Percentiles rank a stretch among this genome's conserved stretches.
Conservation (phyloP, 2,329 filamentous ascomycete genomes). For the Boeremia lycopersici region DNA sequence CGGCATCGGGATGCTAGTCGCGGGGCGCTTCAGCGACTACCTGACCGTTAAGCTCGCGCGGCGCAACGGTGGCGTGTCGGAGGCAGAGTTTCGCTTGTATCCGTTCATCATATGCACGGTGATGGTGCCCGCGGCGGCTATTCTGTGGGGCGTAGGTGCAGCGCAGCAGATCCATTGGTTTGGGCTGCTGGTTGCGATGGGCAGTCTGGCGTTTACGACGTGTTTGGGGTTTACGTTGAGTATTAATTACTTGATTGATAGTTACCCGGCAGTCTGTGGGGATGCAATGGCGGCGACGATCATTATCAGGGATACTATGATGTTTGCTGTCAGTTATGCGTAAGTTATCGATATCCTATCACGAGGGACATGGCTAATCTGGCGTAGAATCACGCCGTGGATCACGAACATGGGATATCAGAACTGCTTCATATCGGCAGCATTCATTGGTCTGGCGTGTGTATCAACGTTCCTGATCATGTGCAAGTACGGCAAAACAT, state of each 20-base stretch:
- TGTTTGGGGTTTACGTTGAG: slow-evolving; percentile 51
- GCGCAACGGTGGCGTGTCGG: slow-evolving; percentile 47
- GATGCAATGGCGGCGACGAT: slow-evolving; percentile 60
- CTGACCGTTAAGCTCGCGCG: slow-evolving; percentile 42
- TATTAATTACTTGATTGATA: slow-evolving; percentile 57
- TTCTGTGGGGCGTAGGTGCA: slow-evolving; percentile 60
- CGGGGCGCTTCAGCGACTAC: slow-evolving; percentile 32
- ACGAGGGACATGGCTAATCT: not conserved
- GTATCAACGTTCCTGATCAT: slow-evolving; percentile 50
- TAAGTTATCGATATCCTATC: not conserved
- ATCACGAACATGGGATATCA: slow-evolving; percentile 50
- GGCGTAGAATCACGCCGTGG: slow-evolving; percentile 50
- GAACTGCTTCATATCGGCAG: slow-evolving; percentile 53
- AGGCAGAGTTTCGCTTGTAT: slow-evolving; percentile 51
- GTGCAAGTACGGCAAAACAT: slow-evolving; percentile 56
- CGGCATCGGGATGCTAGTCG: slow-evolving; percentile 23
- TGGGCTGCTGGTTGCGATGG: slow-evolving; percentile 57
- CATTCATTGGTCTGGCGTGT: slow-evolving; percentile 51
- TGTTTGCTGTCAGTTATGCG: slow-evolving; percentile 59
- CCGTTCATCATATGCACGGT: slow-evolving; percentile 49
- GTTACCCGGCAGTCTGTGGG: slow-evolving; percentile 55
- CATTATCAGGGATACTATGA: slow-evolving; percentile 57
- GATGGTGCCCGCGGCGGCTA: slow-evolving; percentile 52
- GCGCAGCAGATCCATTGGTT: slow-evolving; percentile 57
- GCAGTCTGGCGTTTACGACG: slow-evolving; percentile 33